Conservation (phyloP, 495 filamentous ascomycete species). For the Hypoxylon trugodes region DNA sequence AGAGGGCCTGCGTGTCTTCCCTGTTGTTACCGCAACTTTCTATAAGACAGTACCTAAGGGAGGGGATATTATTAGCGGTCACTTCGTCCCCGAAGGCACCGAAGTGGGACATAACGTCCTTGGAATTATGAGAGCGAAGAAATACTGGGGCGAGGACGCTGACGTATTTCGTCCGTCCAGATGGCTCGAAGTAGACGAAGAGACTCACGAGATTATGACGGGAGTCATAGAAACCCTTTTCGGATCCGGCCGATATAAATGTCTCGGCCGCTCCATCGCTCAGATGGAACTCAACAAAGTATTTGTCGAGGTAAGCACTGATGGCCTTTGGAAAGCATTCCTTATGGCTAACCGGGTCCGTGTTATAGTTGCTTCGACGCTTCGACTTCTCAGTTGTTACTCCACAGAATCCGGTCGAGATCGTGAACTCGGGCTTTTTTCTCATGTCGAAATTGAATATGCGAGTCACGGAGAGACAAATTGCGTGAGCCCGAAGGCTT, state of each 20-base stretch:
- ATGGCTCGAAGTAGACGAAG: slow-evolving; percentile 53
- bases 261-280: slow-evolving; percentile 50
- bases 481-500: background rate
- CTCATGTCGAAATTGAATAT: slow-evolving; percentile 35
- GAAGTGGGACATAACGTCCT: slow-evolving; percentile 39
- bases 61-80: slow-evolving; percentile 40
- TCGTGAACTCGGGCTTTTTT: slow-evolving; percentile 33
- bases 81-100: slow-evolving; percentile 41
- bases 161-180: slow-evolving; percentile 49
- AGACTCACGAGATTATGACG: slow-evolving; percentile 48
- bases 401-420: slow-evolving; percentile 29
- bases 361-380: slow-evolving; percentile 28
- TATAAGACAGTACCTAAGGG: slow-evolving; percentile 36
- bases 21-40: slow-evolving; percentile 43
- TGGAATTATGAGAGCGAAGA: slow-evolving; percentile 34
- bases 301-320: slow-evolving; percentile 58
- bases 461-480: slow-evolving; percentile 29
- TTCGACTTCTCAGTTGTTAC: slow-evolving; percentile 33
- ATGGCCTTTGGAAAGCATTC: background rate
- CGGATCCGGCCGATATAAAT: slow-evolving; percentile 50
- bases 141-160: slow-evolving; percentile 48
- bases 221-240: slow-evolving; percentile 46
- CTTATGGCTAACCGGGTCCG: background rate
- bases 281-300: slow-evolving; percentile 60
- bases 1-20: slow-evolving; percentile 55